Percentiles rank a stretch among this genome's conserved stretches.
These are phyloP conservation scores for Cladosporium sp. DNA, from an alignment of 2,329 filamentous ascomycete genomes.

Conservation along the genomic window DNA sequence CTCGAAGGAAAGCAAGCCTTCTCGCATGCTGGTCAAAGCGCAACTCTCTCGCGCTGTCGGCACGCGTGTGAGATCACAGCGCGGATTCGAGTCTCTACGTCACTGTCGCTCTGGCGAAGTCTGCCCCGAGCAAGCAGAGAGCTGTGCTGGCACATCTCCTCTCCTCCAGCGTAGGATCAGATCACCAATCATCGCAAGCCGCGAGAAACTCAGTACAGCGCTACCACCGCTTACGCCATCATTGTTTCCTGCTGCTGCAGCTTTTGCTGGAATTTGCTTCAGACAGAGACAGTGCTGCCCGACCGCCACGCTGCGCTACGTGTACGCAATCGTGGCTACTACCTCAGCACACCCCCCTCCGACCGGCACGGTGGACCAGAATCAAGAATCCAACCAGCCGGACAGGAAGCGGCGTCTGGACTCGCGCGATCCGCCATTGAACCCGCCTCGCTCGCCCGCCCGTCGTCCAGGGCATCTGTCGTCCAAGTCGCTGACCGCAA, in stretches of 20 bases:
- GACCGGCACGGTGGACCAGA: constrained; percentile 11
- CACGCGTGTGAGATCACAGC: neutral
- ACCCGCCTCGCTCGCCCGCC: constrained; percentile 18
- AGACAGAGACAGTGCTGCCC: neutral
- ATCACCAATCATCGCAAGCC: neutral
- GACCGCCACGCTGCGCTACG: neutral
- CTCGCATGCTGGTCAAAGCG: neutral
- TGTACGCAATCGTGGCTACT: constrained; percentile 8
- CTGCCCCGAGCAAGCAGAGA: too few species aligned
- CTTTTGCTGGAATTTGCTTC: neutral
- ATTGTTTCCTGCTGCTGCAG: neutral
- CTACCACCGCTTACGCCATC: constrained; percentile 2
- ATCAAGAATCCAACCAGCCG: constrained; percentile 2
- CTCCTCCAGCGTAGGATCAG: neutral
- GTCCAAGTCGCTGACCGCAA: constrained; percentile 40
- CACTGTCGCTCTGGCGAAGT: neutral
- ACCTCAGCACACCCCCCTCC: neutral
- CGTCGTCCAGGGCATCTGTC: constrained; percentile 25
- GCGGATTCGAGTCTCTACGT: neutral
- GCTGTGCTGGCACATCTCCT: neutral
- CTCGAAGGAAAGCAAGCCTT: neutral
- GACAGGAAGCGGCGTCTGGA: constrained; percentile 14
- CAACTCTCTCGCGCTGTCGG: neutral
- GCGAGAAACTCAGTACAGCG: constrained; percentile 1
- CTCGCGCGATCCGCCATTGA: constrained; percentile 2